Percentiles rank a stretch among this genome's conserved stretches.
phyloP scores from a whole-genome alignment of 805 yeast species.

The Maudiozyma saulgeensis region DNA sequence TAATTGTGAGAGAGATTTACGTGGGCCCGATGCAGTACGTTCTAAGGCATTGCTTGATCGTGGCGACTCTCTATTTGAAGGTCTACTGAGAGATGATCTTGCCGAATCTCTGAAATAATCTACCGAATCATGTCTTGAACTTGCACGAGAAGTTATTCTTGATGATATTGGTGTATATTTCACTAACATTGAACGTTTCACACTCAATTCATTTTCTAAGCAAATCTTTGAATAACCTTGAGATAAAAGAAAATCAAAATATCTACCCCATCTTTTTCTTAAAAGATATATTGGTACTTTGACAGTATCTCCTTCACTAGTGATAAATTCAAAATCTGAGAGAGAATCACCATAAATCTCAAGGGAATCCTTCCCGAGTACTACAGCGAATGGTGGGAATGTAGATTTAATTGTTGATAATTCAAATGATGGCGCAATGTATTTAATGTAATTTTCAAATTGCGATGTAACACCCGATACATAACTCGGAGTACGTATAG shows the following conservation, averaged over 20 bases:
- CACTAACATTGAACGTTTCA: conserved; percentile 1
- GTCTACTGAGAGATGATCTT: conserved; percentile 11
- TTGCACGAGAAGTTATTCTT: conserved; percentile 1
- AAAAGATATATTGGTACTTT: conserved; percentile 53
- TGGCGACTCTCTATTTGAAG: not conserved
- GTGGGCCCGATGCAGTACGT: not conserved
- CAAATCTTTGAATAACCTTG: conserved; percentile 54
- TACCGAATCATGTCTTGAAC: not conserved
- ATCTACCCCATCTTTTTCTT: conserved; percentile 69
- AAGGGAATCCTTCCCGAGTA: conserved; percentile 65
- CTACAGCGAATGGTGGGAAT: conserved; percentile 68
- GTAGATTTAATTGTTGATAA: conserved; percentile 50
- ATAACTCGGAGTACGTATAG: conserved; percentile 7
- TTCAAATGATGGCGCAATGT: conserved; percentile 61
- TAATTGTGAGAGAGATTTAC: not conserved
- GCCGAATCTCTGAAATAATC: conserved; percentile 7
- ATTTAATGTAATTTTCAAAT: conserved; percentile 64
- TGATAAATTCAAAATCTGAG: conserved; percentile 63
- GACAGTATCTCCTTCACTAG: conserved; percentile 56
- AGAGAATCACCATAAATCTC: conserved; percentile 54
- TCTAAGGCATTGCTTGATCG: not conserved
- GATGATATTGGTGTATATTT: conserved; percentile 3
- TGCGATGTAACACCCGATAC: conserved; percentile 18
- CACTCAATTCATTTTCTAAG: conserved; percentile 14
- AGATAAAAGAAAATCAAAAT: conserved; percentile 52